phyloP scores from a whole-genome alignment of 768 basidiomycete species.

The Mycena metata region DNA sequence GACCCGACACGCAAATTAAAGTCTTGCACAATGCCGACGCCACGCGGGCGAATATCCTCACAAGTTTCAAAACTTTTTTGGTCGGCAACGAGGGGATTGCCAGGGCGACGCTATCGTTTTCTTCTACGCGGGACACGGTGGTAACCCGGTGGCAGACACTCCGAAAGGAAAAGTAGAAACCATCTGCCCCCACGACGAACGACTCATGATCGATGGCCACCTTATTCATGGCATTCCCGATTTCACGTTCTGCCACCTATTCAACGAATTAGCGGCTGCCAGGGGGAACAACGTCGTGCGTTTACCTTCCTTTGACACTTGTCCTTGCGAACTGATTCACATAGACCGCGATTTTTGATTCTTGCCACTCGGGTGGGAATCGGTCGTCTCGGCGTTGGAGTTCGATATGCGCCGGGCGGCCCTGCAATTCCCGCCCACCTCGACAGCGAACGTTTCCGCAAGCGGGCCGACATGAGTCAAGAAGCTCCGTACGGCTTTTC shows the following conservation, averaged over 20 bases:
- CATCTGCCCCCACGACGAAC: conserved; percentile 2
- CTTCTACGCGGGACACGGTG: conserved; percentile 3
- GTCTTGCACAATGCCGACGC: neutral
- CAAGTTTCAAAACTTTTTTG: neutral
- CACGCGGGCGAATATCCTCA: neutral
- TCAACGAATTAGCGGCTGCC: neutral
- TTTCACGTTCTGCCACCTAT: neutral
- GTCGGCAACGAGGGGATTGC: neutral
- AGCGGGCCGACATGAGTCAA: neutral
- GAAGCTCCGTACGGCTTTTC: neutral
- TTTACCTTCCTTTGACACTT: neutral
- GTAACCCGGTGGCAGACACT: neutral
- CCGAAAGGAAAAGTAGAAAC: neutral
- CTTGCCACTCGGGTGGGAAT: neutral
- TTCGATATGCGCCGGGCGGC: conserved; percentile 1
- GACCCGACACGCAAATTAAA: neutral
- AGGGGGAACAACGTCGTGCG: conserved; percentile 5
- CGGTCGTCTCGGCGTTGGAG: no score
- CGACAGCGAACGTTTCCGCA: neutral
- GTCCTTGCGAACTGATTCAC: neutral
- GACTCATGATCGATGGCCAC: neutral
- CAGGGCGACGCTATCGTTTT: neutral
- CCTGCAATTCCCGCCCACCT: neutral
- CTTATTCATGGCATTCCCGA: conserved; percentile 2
- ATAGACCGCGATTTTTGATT: conserved; percentile 2